phyloP scores from a whole-genome alignment of 148 eudicot genomes.

The Camellia sinensis region DNA sequence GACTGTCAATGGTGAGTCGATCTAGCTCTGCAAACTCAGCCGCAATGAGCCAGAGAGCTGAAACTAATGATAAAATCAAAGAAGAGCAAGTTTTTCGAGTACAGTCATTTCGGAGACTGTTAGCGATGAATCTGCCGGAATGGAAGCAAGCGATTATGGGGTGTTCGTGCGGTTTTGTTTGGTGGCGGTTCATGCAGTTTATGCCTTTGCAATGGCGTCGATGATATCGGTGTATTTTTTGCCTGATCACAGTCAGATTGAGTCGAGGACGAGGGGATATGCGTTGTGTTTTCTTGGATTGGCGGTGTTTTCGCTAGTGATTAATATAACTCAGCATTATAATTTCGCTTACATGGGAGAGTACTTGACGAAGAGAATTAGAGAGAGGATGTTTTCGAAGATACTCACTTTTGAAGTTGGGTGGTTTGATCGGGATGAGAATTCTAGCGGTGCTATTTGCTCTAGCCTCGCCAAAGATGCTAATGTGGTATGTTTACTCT shows the following conservation, averaged over 20 bases:
- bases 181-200: conserved; percentile 80
- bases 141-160: conserved; percentile 73
- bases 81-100: conserved; percentile 23
- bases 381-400: conserved; percentile 71
- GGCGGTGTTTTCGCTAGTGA: conserved; percentile 56
- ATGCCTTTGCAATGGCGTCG: conserved; percentile 71
- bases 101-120: conserved; percentile 64
- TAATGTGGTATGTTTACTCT: conserved; percentile 63
- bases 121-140: conserved; percentile 70
- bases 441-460: conserved; percentile 80
- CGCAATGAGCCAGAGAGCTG: not conserved
- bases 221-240: conserved; percentile 70
- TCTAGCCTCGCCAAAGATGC: conserved; percentile 89
- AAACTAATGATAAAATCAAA: not conserved
- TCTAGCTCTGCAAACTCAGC: conserved; percentile 52
- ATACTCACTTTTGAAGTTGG: conserved; percentile 82
- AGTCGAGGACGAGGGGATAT: conserved; percentile 47
- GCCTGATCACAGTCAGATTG: conserved; percentile 47
- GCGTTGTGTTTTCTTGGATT: conserved; percentile 58
- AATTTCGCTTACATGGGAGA: conserved; percentile 86
- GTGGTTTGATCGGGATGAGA: conserved; percentile 84
- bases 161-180: conserved; percentile 52
- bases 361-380: conserved; percentile 71
- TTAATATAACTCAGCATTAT: conserved; percentile 64
- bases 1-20: conserved; percentile 44